Evolutionary conservation across 176 grass and related monocot species (phyloP).

Genomic region (Avena eriantha): DNA sequence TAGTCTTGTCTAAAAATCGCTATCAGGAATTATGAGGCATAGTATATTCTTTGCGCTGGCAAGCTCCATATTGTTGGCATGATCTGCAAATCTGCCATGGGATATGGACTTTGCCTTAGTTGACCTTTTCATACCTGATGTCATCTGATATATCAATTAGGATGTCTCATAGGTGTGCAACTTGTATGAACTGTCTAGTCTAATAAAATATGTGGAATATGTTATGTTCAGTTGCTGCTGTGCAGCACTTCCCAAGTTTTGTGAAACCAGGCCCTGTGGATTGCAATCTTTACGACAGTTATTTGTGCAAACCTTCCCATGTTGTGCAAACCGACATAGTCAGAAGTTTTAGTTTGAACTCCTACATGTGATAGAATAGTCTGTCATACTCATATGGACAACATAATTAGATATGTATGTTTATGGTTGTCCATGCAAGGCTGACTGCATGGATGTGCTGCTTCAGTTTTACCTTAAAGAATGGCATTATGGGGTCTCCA

Average conservation of each 20-base stretch:
- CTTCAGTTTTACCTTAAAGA: background rate
- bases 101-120: background rate
- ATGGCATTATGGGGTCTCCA: background rate
- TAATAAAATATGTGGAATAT: background rate
- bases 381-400: background rate
- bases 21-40: background rate
- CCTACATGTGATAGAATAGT: background rate
- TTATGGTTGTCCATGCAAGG: background rate
- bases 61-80: background rate
- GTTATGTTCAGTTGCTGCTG: background rate
- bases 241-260: background rate
- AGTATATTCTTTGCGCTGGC: background rate
- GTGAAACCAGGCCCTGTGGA: background rate
- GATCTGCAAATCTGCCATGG: background rate
- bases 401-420: background rate
- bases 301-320: background rate
- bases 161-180: background rate
- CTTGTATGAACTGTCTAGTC: background rate
- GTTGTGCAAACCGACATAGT: background rate
- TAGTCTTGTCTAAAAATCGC: background rate
- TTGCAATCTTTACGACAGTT: background rate
- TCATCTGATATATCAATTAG: background rate
- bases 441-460: background rate
- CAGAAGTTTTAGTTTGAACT: background rate
- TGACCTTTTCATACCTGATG: conserved; percentile 11